phyloP scores from a whole-genome alignment of 768 basidiomycete genomes.

The Plicaturopsis crispa region DNA sequence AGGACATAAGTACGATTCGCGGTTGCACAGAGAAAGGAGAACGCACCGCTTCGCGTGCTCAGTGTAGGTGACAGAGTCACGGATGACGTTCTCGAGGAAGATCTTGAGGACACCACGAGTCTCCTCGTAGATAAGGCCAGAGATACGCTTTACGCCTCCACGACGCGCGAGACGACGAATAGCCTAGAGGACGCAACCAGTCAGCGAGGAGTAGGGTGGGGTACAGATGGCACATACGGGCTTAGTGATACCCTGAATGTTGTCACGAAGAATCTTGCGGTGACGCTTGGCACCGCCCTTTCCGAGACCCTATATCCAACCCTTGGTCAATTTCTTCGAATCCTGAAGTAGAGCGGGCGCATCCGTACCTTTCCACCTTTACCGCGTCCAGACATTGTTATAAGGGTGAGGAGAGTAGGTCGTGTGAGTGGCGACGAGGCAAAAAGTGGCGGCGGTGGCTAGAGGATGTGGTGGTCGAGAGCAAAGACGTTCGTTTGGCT shows the following conservation, averaged over 20 bases:
- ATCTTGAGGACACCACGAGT: slow-evolving; percentile 77
- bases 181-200: slow-evolving; percentile 12
- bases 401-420: neutral
- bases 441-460: too few species aligned
- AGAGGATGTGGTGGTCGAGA: neutral
- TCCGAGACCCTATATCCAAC: slow-evolving; percentile 53
- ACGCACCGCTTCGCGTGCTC: slow-evolving; percentile 81
- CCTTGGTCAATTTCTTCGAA: too few species aligned
- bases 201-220: neutral
- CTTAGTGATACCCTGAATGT: slow-evolving; percentile 57
- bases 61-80: slow-evolving; percentile 89
- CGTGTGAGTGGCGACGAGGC: neutral
- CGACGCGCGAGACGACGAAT: slow-evolving; percentile 78
- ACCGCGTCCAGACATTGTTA: slow-evolving; percentile 69
- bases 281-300: slow-evolving; percentile 78
- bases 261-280: slow-evolving; percentile 76
- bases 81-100: slow-evolving; percentile 68
- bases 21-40: neutral
- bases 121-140: slow-evolving; percentile 73
- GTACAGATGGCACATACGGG: neutral
- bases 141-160: slow-evolving; percentile 80
- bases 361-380: slow-evolving; percentile 63
- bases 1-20: slow-evolving; percentile 6
- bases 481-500: neutral
- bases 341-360: slow-evolving; percentile 2